Conservation (phyloP, 768 basidiomycete species). For the Leucosporidium scottii region DNA sequence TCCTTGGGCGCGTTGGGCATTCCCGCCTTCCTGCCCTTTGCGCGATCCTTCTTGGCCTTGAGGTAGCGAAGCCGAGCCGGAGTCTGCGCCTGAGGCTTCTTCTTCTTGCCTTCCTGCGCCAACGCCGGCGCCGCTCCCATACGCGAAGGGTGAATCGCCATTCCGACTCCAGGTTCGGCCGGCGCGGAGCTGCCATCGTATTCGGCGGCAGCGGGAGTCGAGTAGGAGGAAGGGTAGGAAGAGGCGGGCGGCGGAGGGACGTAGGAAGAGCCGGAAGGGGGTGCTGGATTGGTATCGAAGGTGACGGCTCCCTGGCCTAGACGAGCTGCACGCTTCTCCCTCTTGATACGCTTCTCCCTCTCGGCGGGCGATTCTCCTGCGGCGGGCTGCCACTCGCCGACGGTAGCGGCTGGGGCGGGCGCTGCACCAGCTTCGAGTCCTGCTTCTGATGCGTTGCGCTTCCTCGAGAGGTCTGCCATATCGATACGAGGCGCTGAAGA, state of each 20-base stretch:
- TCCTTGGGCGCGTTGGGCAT: constrained; percentile 32
- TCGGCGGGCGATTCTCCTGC: constrained; percentile 23
- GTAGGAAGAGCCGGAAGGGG: constrained; percentile 1
- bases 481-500: too few relatives aligned
- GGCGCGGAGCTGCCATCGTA: background rate
- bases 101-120: constrained; percentile 14
- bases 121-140: background rate
- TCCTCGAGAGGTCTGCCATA: too few relatives aligned
- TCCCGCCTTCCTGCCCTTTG: constrained; percentile 50
- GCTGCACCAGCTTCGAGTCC: background rate
- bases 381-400: constrained; percentile 24
- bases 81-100: constrained; percentile 52
- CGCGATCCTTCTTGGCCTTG: constrained; percentile 61
- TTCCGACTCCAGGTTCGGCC: background rate
- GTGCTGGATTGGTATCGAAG: background rate
- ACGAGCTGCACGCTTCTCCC: constrained; percentile 21
- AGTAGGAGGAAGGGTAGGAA: too few relatives aligned
- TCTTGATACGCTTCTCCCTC: constrained; percentile 28
- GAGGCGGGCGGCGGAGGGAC: background rate
- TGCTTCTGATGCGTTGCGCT: too few relatives aligned
- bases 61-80: constrained; percentile 67
- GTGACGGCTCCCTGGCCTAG: background rate
- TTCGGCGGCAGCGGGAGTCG: background rate
- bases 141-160: constrained; percentile 19
- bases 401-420: background rate